Base-by-base conservation (phyloP, 495 filamentous ascomycete genomes). In the Bathelium albidoporum region DNA sequence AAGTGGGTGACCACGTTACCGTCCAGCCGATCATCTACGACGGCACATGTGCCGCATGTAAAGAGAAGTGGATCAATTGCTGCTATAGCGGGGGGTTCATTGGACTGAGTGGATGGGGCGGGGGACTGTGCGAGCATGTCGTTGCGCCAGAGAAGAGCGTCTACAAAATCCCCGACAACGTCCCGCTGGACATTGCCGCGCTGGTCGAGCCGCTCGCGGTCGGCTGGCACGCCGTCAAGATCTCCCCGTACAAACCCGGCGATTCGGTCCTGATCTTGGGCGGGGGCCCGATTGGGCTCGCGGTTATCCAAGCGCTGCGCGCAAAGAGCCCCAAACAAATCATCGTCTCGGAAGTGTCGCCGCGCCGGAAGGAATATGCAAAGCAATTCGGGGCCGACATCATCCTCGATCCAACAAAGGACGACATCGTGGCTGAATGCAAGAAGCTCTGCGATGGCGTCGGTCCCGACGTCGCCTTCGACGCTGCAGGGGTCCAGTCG, bases 181-280 rank as follows among this genome's bases (percentile, higher is more conserved):
- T 82, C 5, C 72, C 79, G 2, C 66, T 83, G 43, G 80, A 84
- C 39, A 71, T 81, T 39, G 81, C 76, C 64, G 82, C 84, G 2
- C 72, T 85, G 20, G 73, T 87, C 52, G 85, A 88, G 62, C 85
- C 85, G 0, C 73, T 88, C 0, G 73, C 83, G 11, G 85, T 87
- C 3, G 85, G 78, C 60, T 88, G 84, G 84, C 84, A 88, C 70
- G 83, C 83, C n/a, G 80, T 87, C 44, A 80, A 79, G 20, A 70
- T 77, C 49, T 80, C 77, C 18, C 76, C 79, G 0, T 76, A 84
- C 66, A 78, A 84, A 61, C 62, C 70, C 18, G 74, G 74, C n/a
- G 75, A 82, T 59, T 74, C 74, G 2, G 78, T 78, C 2, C 69
- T 88, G 20, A 73, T 89, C 28, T 68, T 86, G 10, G 85, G 85